Percentiles rank a stretch among this genome's conserved stretches.
Conservation (phyloP, 768 basidiomycete species). For the Xerocomellus amylosporus region DNA sequence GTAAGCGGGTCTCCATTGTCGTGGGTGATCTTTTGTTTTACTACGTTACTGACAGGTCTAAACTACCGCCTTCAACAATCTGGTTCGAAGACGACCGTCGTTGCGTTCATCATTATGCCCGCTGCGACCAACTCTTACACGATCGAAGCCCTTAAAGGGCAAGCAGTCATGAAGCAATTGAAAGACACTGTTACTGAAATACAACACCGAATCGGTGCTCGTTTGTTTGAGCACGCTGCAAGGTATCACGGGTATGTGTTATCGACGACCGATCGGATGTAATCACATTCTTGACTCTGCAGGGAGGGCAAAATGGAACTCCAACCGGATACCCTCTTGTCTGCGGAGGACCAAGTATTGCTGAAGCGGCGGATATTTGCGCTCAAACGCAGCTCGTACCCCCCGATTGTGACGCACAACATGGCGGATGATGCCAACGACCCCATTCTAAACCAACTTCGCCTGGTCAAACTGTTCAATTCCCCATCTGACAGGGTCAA, state of each 20-base stretch:
- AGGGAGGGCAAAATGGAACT: slow-evolving; percentile 76
- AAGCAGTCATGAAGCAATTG: slow-evolving; percentile 96
- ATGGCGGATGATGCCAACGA: slow-evolving; percentile 93
- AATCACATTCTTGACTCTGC: background rate
- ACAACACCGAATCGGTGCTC: slow-evolving; percentile 86
- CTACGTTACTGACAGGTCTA: slow-evolving; percentile 36
- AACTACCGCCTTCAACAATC: slow-evolving; percentile 61
- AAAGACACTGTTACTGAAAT: slow-evolving; percentile 95
- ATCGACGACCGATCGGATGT: background rate
- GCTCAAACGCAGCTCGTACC: slow-evolving; percentile 90
- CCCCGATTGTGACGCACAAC: slow-evolving; percentile 97
- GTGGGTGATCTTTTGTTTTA: background rate
- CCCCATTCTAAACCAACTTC: slow-evolving; percentile 92
- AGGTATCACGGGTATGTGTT: slow-evolving; percentile 78
- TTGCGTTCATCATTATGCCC: slow-evolving; percentile 99
- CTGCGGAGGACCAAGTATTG: slow-evolving; percentile 88
- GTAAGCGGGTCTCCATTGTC: slow-evolving; percentile 40
- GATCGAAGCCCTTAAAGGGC: slow-evolving; percentile 93
- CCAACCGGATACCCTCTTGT: slow-evolving; percentile 72
- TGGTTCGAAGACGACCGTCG: slow-evolving; percentile 77
- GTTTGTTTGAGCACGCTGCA: slow-evolving; percentile 92
- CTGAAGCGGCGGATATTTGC: slow-evolving; percentile 97
- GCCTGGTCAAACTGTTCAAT: slow-evolving; percentile 94
- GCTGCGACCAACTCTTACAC: slow-evolving; percentile 96
- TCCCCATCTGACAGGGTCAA: slow-evolving; percentile 86